Evolutionary conservation across 192 early-diverging fungal genomes (phyloP).

Genomic region (Physocladia obscura): DNA sequence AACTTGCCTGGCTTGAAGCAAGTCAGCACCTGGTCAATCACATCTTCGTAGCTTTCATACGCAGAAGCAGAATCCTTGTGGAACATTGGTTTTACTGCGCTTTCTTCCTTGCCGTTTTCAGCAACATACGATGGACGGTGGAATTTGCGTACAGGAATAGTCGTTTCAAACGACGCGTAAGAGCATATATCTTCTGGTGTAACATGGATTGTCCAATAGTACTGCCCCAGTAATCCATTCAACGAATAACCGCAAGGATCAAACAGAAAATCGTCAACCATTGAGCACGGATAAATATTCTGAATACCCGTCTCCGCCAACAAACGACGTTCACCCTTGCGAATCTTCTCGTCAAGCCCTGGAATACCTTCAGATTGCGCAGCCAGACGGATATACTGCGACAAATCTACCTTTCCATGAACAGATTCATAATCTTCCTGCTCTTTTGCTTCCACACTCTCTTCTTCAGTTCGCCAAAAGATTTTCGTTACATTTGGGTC

Average conservation of each 20-base stretch:
- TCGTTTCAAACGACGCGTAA: slow-evolving; percentile 98
- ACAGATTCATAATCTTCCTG: slow-evolving; percentile 44
- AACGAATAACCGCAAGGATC: slow-evolving; percentile 96
- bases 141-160: slow-evolving; percentile 68
- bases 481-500: slow-evolving; percentile 73
- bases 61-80: slow-evolving; percentile 37
- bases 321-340: slow-evolving; percentile 38
- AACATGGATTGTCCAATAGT: slow-evolving; percentile 95
- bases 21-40: slow-evolving; percentile 73
- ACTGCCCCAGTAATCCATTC: slow-evolving; percentile 83
- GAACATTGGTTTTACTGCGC: background rate
- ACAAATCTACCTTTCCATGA: slow-evolving; percentile 40
- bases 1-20: slow-evolving; percentile 82
- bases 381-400: background rate
- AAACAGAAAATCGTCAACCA: slow-evolving; percentile 88
- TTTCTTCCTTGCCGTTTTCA: background rate
- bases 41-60: slow-evolving; percentile 61
- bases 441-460: slow-evolving; percentile 60
- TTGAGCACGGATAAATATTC: slow-evolving; percentile 75
- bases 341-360: slow-evolving; percentile 22
- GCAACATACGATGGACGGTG: slow-evolving; percentile 9
- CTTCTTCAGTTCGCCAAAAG: slow-evolving; percentile 67
- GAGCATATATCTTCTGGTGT: slow-evolving; percentile 98
- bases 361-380: slow-evolving; percentile 9
- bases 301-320: slow-evolving; percentile 74